Evolutionary conservation across 257 asterid species (phyloP).

Genomic region (Solanum gracilifrons): DNA sequence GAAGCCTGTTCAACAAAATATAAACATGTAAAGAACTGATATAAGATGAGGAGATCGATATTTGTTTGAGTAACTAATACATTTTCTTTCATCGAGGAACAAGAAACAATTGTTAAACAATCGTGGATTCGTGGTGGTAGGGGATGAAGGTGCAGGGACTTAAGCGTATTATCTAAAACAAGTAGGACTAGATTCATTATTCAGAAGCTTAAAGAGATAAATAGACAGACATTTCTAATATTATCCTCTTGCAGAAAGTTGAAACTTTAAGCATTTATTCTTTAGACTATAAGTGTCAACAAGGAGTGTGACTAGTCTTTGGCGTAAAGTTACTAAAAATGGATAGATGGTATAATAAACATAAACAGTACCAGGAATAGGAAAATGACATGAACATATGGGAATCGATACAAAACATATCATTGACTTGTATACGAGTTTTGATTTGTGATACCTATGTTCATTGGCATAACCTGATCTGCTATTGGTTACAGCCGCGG

Average conservation of each 20-base stretch:
- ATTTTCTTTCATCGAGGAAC: neutral
- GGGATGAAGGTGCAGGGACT: neutral
- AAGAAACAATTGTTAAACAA: too few relatives aligned
- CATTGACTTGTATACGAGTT: neutral
- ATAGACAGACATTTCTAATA: neutral
- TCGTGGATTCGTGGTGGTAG: neutral
- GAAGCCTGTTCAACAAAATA: constrained; percentile 34
- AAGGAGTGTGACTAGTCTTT: neutral
- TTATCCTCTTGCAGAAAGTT: neutral
- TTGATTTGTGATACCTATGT: constrained; percentile 15
- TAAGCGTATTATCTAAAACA: neutral
- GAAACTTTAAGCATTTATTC: neutral
- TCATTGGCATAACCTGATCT: constrained; percentile 13
- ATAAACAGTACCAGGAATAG: neutral
- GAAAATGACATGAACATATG: neutral
- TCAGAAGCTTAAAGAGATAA: neutral
- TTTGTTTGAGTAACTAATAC: neutral
- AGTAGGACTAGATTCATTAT: constrained; percentile 14
- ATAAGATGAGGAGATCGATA: neutral
- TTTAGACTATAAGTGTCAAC: neutral
- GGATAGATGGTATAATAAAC: neutral
- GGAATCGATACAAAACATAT: neutral
- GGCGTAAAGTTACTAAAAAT: neutral
- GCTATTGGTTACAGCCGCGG: constrained; percentile 2
- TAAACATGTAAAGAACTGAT: neutral